Conservation (phyloP, 2,329 filamentous ascomycete genomes). For the Aureobasidium uvarum region DNA sequence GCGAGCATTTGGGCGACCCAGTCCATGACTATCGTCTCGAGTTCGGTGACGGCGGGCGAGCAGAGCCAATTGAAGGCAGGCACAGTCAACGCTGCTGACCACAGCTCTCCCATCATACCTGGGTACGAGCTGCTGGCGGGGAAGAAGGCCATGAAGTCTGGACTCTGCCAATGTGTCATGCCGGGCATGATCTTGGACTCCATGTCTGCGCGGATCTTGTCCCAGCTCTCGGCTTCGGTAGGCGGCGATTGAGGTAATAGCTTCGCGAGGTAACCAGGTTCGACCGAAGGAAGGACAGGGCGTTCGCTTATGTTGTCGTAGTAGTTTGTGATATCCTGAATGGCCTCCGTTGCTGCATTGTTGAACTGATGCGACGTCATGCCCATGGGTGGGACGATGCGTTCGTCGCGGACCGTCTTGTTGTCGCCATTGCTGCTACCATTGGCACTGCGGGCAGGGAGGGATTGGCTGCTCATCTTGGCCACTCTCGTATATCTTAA, state of each 20-base stretch:
- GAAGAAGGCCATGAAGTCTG: constrained; percentile 96
- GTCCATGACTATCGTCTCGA: constrained; percentile 90
- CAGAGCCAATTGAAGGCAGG: constrained; percentile 98
- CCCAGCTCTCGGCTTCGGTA: constrained; percentile 69
- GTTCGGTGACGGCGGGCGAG: constrained; percentile 84
- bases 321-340: constrained; percentile 84
- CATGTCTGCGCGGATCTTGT: constrained; percentile 77
- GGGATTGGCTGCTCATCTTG: constrained; percentile 14
- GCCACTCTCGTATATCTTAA: neutral
- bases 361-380: constrained; percentile 83
- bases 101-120: constrained; percentile 86
- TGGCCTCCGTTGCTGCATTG: constrained; percentile 69
- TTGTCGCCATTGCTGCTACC: neutral
- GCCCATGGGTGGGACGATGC: constrained; percentile 38
- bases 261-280: constrained; percentile 81
- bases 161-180: constrained; percentile 91
- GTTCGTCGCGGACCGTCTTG: constrained; percentile 28
- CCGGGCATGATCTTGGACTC: constrained; percentile 85
- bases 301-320: constrained; percentile 70
- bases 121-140: constrained; percentile 79
- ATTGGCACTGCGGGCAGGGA: neutral
- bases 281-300: constrained; percentile 71
- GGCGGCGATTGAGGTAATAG: constrained; percentile 69
- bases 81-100: constrained; percentile 81
- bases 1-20: constrained; percentile 78